These are phyloP conservation scores for Ascomycota sp. DNA, from an alignment of 2,329 filamentous ascomycete species.

Conservation along the genomic window DNA sequence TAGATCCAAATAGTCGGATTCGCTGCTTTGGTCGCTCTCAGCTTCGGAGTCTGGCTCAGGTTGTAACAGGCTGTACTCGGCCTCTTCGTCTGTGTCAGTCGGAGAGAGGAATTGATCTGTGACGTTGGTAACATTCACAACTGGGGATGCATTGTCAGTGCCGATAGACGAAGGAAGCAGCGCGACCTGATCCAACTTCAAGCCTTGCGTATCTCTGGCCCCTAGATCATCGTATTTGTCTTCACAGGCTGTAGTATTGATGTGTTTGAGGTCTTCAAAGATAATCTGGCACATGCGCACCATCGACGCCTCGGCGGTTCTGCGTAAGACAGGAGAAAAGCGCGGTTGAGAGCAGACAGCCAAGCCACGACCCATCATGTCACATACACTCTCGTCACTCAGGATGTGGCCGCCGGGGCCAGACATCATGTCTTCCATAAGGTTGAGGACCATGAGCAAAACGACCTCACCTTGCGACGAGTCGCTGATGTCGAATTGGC, in stretches of 20 bases:
- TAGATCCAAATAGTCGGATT: conserved; percentile 32
- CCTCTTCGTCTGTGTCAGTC: too few species aligned
- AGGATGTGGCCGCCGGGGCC: conserved; percentile 77
- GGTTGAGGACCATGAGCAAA: conserved; percentile 72
- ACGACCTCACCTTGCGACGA: conserved; percentile 90
- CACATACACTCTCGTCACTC: conserved; percentile 95
- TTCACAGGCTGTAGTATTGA: conserved; percentile 19
- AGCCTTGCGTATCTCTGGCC: conserved; percentile 34
- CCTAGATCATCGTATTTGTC: conserved; percentile 43
- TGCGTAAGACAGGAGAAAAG: conserved; percentile 70
- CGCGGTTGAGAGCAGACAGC: conserved; percentile 92
- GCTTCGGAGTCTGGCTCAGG: background rate
- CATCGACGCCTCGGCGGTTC: conserved; percentile 91
- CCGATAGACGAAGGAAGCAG: conserved; percentile 1
- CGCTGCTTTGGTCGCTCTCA: conserved; percentile 14
- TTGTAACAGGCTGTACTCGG: too few species aligned
- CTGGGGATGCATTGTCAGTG: background rate
- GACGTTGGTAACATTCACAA: background rate
- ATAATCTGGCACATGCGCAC: conserved; percentile 98
- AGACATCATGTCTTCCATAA: conserved; percentile 97
- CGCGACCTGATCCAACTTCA: background rate
- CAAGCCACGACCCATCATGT: conserved; percentile 96
- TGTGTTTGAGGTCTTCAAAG: conserved; percentile 73
- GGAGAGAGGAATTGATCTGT: too few species aligned
- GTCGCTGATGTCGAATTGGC: conserved; percentile 90